Conservation (phyloP, 2,329 filamentous ascomycete genomes). For the Colletotrichum tofieldiae region DNA sequence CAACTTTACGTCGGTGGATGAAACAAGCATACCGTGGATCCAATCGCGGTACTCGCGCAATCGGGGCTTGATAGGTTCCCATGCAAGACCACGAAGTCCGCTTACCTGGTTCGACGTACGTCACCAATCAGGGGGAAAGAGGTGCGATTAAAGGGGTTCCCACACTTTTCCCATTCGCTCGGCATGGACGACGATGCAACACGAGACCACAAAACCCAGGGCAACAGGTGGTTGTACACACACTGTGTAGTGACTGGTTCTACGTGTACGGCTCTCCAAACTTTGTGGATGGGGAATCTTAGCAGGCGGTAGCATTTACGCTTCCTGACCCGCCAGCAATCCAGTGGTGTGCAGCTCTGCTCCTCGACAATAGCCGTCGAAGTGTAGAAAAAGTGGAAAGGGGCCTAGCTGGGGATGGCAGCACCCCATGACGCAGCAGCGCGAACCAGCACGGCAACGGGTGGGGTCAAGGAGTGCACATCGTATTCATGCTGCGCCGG, state of each 20-base stretch:
- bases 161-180: background rate
- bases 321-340: background rate
- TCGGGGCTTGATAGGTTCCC: background rate
- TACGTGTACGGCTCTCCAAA: background rate
- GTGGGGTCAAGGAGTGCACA: background rate
- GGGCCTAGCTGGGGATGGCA: background rate
- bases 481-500: constrained; percentile 19
- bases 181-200: background rate
- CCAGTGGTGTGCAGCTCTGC: background rate
- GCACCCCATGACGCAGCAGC: constrained; percentile 1
- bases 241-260: background rate
- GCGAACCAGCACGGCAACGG: background rate
- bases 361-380: background rate
- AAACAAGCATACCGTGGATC: background rate
- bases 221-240: background rate
- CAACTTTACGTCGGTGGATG: background rate
- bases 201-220: background rate
- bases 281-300: background rate
- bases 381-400: background rate
- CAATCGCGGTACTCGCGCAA: background rate
- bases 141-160: background rate
- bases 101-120: background rate
- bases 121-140: background rate
- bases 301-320: background rate
- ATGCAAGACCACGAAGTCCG: background rate